phyloP scores from a whole-genome alignment of 192 early-diverging fungal species.

The Chytriomyces hyalinus region DNA sequence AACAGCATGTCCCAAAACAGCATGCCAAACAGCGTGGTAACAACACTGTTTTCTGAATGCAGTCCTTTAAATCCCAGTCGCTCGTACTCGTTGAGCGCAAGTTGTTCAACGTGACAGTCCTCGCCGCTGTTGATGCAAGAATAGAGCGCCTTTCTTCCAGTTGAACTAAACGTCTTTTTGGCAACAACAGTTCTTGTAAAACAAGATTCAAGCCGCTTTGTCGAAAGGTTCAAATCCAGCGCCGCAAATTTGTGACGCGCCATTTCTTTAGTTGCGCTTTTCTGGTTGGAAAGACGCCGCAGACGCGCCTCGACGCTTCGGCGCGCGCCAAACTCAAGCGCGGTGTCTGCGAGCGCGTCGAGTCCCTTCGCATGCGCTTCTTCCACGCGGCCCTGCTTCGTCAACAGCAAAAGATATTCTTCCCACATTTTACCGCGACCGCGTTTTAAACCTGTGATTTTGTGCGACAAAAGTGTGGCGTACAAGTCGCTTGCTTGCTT shows the following conservation, averaged over 20 bases:
- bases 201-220: not conserved
- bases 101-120: constrained; percentile 40
- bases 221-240: not conserved
- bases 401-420: constrained; percentile 32
- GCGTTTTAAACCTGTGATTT: constrained; percentile 27
- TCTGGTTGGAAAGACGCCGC: not conserved
- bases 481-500: constrained; percentile 21
- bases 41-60: constrained; percentile 52
- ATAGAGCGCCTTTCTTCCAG: constrained; percentile 40
- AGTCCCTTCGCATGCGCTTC: constrained; percentile 33
- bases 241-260: not conserved
- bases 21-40: constrained; percentile 56
- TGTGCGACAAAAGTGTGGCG: constrained; percentile 24
- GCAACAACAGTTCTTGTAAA: constrained; percentile 11
- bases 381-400: constrained; percentile 1
- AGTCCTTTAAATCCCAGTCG: constrained; percentile 44
- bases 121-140: constrained; percentile 3
- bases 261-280: not conserved
- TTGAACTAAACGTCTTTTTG: constrained; percentile 35
- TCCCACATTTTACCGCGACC: constrained; percentile 44
- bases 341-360: constrained; percentile 40
- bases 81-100: constrained; percentile 36
- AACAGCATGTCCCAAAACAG: constrained; percentile 54
- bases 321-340: constrained; percentile 27
- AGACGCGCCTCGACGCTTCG: constrained; percentile 30